phyloP scores from a whole-genome alignment of 108 stramenopile species.

The Skeletonema grethae region DNA sequence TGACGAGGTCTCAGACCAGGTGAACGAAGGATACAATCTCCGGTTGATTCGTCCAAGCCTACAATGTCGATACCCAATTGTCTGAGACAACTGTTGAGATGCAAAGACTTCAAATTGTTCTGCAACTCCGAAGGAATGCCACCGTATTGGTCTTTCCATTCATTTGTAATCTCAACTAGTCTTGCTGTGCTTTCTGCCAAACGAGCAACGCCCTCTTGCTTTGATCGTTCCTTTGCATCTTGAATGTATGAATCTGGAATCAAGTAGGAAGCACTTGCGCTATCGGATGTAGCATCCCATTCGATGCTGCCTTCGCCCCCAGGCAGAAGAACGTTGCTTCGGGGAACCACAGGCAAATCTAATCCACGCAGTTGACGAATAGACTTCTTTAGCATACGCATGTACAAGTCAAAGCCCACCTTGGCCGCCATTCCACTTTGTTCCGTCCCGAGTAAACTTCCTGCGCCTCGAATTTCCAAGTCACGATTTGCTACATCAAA shows the following conservation, averaged over 20 bases:
- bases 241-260: constrained; percentile 71
- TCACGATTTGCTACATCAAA: constrained; percentile 93
- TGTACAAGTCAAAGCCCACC: constrained; percentile 96
- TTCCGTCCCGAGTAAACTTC: constrained; percentile 88
- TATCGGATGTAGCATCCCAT: constrained; percentile 31
- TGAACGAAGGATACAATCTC: constrained; percentile 77
- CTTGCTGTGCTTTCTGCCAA: constrained; percentile 73
- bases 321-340: constrained; percentile 76
- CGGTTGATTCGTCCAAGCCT: constrained; percentile 57
- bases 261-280: constrained; percentile 46
- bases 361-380: constrained; percentile 83
- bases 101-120: constrained; percentile 74
- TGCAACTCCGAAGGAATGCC: constrained; percentile 72
- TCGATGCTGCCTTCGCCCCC: constrained; percentile 70
- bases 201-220: constrained; percentile 69
- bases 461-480: constrained; percentile 95
- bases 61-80: constrained; percentile 83
- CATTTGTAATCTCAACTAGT: constrained; percentile 77
- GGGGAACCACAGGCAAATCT: constrained; percentile 75
- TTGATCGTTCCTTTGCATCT: constrained; percentile 54
- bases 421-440: constrained; percentile 92
- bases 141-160: constrained; percentile 81
- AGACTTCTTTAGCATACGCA: constrained; percentile 92
- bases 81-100: constrained; percentile 83
- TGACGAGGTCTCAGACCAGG: constrained; percentile 86